Percentiles rank a stretch among this genome's conserved stretches.
Evolutionary conservation across 495 filamentous ascomycete genomes (phyloP).

Genomic region (Aspergillus sclerotioniger): DNA sequence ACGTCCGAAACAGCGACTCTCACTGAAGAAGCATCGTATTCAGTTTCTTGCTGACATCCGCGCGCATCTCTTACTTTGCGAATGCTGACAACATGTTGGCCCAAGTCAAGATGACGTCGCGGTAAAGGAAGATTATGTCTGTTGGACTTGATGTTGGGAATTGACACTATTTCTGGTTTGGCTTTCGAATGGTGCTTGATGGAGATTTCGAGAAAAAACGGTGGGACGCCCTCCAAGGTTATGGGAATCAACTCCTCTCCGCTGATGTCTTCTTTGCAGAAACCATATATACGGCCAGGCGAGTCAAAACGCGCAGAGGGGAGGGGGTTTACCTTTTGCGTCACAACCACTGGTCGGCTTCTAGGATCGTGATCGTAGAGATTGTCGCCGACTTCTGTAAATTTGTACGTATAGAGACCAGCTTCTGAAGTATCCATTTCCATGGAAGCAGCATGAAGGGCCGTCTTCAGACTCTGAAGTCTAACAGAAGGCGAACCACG

Average conservation of each 20-base stretch:
- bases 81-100: conserved; percentile 80
- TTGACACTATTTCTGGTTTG: conserved; percentile 73
- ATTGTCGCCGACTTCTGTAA: conserved; percentile 73
- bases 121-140: conserved; percentile 80
- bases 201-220: conserved; percentile 84
- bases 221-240: conserved; percentile 74
- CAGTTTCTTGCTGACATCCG: conserved; percentile 73
- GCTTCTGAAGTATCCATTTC: conserved; percentile 80
- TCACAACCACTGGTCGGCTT: conserved; percentile 60
- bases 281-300: conserved; percentile 92
- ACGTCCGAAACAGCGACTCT: conserved; percentile 88
- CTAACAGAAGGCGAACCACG: conserved; percentile 59
- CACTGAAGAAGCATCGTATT: conserved; percentile 66
- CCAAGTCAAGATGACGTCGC: conserved; percentile 73
- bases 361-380: conserved; percentile 75
- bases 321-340: conserved; percentile 77
- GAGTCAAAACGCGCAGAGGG: conserved; percentile 78
- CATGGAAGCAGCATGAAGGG: conserved; percentile 67
- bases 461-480: conserved; percentile 67
- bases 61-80: conserved; percentile 82
- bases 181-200: conserved; percentile 85
- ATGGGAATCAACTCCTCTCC: conserved; percentile 85
- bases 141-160: conserved; percentile 71
- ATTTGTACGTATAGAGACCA: conserved; percentile 81
- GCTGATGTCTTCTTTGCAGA: conserved; percentile 79